Evolutionary conservation across 352 stramenopile genomes (phyloP), one percentile per base, ranked within the genome.

Genomic region (Phytophthora macrochlamydospora): DNA sequence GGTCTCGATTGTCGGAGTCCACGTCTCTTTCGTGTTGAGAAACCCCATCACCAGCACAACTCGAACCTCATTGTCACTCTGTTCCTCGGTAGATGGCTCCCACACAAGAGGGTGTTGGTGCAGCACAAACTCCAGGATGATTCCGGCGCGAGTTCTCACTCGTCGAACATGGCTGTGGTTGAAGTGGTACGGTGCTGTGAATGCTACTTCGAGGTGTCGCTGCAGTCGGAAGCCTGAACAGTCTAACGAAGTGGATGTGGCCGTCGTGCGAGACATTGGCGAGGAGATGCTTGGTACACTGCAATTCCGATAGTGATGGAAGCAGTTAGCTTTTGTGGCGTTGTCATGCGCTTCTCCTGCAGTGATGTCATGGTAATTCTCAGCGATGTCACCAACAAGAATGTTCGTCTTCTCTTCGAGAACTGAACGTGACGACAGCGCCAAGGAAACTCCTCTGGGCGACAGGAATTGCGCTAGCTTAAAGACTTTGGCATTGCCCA

Each of bases 21-120:
- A 40, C 9, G 35, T 40, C 9, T 40, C 35, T 11, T 40, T 40
- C 6, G 35, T 40, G 35, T 40, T 40, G 35, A 40, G 35, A 40
- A 40, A 40, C 35, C 35, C 51, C 72, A 83, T 86, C 24, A 86
- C 51, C 2, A 86, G 51, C 43, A 81, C 50, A 7, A 86, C 66
- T 37, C 66, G 69, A 54, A 69, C 53, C 50, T 67, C 59, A 8
- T 60, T 35, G 14, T 63, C 58, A 24, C 18, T 24, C 18, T 24
- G 18, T 11, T 37, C 43, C 12, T 57, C 30, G 3, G 44, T 18
- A 6, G 51, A 35, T 31, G 31, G 37, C 0, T 38, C 32, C 60
- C 66, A 73, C 14, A 48, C 28, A 2, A 73, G 60, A 8, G 66
- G 64, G 7, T 73, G 59, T 8, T 75, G 65, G 43, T 83, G 75